Conservation (phyloP, 306 rosid genomes). For the Cicer pinnatifidum region DNA sequence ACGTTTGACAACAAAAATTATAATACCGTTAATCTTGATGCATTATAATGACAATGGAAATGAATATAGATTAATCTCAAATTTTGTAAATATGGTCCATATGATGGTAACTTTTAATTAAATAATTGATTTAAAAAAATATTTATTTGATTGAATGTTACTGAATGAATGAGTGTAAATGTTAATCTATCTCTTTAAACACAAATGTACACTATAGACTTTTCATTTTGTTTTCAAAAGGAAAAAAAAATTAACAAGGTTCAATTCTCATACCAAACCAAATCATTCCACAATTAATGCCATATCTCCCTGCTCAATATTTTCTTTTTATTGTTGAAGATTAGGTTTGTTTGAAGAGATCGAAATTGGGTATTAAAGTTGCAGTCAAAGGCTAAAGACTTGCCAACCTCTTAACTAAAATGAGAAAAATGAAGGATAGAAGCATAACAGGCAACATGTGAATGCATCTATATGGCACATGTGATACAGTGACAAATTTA, state of each 20-base stretch:
- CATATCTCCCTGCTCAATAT: constrained; percentile 37
- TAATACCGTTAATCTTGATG: too few relatives aligned
- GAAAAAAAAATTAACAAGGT: neutral
- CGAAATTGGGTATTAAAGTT: constrained; percentile 23
- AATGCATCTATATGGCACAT: constrained; percentile 42
- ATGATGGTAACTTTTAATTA: too few relatives aligned
- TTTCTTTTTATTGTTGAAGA: constrained; percentile 16
- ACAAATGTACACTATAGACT: neutral
- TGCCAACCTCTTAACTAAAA: constrained; percentile 45
- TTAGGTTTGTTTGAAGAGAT: constrained; percentile 39
- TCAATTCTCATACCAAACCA: constrained; percentile 30
- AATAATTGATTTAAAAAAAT: too few relatives aligned
- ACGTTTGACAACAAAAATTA: too few relatives aligned
- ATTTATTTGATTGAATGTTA: too few relatives aligned
- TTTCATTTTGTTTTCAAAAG: neutral
- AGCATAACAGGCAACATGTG: constrained; percentile 49
- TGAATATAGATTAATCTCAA: too few relatives aligned
- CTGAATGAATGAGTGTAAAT: too few relatives aligned
- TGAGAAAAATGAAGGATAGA: constrained; percentile 25
- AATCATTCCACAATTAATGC: constrained; percentile 48
- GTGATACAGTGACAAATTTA: constrained; percentile 36
- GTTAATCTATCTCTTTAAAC: neutral
- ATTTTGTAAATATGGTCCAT: too few relatives aligned
- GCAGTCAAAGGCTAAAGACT: constrained; percentile 38
- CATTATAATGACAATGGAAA: too few relatives aligned